A percentile compares a stretch with the other conserved stretches of the same genome.
Conservation (phyloP, 805 yeast species). For the Candida sonorensis region DNA sequence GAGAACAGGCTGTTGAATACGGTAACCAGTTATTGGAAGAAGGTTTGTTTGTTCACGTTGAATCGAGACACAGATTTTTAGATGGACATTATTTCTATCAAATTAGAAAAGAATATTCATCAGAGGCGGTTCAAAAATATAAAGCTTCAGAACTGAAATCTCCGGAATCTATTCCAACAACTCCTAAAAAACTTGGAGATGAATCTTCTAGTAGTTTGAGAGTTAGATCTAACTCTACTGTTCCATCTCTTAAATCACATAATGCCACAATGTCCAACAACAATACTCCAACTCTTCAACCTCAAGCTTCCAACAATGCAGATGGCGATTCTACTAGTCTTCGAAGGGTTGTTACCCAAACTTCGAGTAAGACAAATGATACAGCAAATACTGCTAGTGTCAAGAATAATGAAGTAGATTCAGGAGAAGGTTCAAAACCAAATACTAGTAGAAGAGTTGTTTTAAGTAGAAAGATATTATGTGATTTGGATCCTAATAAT, state of each 20-base stretch:
- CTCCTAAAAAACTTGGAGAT: conserved; percentile 3
- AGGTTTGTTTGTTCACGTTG: conserved; percentile 76
- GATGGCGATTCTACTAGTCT: background rate
- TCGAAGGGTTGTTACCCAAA: conserved; percentile 1
- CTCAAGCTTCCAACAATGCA: no score
- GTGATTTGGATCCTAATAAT: conserved; percentile 68
- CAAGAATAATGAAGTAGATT: no score
- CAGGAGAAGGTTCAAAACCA: conserved; percentile 1
- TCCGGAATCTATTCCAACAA: conserved; percentile 10
- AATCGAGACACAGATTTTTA: conserved; percentile 71
- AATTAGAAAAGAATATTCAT: conserved; percentile 48
- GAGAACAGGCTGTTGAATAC: conserved; percentile 76
- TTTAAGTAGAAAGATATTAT: conserved; percentile 58
- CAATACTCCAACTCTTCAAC: background rate
- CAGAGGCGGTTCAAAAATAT: conserved; percentile 18
- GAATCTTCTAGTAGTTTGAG: background rate
- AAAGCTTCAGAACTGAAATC: conserved; percentile 5
- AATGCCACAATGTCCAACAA: background rate
- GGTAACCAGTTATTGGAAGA: conserved; percentile 74
- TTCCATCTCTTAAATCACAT: conserved; percentile 6
- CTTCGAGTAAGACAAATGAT: conserved; percentile 2
- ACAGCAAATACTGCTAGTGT: background rate
- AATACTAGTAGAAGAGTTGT: conserved; percentile 31
- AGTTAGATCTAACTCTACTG: conserved; percentile 10
- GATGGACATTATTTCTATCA: conserved; percentile 93